phyloP scores from a whole-genome alignment of 2,329 filamentous ascomycete species.

The Pyrenochaeta sp. region DNA sequence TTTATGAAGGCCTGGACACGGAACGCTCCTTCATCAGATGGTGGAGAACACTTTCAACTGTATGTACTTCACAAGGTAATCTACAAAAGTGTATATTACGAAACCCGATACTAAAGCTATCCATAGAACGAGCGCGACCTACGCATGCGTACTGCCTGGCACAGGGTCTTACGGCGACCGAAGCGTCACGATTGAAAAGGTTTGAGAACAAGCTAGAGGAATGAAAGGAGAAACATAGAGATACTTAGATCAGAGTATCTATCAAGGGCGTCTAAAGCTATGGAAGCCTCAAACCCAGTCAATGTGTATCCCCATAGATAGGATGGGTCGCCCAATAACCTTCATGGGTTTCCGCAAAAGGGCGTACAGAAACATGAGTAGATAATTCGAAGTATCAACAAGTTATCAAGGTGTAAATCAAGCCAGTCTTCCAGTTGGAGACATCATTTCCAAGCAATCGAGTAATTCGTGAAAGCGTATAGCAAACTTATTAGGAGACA shows the following conservation, averaged over 20 bases:
- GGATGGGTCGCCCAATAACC: too few relatives aligned
- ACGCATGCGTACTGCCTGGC: background rate
- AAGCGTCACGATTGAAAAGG: background rate
- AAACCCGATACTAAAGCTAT: background rate
- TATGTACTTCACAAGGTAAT: background rate
- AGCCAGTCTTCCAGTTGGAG: too few relatives aligned
- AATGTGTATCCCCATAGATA: too few relatives aligned
- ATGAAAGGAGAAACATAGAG: background rate
- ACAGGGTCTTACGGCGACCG: background rate
- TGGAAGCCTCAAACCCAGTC: too few relatives aligned
- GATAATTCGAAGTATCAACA: too few relatives aligned
- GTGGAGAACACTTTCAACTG: background rate
- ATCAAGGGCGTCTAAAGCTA: conserved; percentile 5
- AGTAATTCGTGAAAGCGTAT: too few relatives aligned
- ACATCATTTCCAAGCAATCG: too few relatives aligned
- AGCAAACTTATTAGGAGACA: too few relatives aligned
- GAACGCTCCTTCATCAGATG: background rate
- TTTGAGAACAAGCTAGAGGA: background rate
- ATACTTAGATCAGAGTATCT: background rate
- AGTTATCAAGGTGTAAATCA: too few relatives aligned
- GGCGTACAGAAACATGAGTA: too few relatives aligned
- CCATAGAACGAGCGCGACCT: background rate
- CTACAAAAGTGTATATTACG: background rate
- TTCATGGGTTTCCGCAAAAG: too few relatives aligned
- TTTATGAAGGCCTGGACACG: background rate